A percentile compares a stretch with the other conserved stretches of the same genome.
Conservation (phyloP, 2,329 filamentous ascomycete genomes). For the Colletotrichum godetiae region DNA sequence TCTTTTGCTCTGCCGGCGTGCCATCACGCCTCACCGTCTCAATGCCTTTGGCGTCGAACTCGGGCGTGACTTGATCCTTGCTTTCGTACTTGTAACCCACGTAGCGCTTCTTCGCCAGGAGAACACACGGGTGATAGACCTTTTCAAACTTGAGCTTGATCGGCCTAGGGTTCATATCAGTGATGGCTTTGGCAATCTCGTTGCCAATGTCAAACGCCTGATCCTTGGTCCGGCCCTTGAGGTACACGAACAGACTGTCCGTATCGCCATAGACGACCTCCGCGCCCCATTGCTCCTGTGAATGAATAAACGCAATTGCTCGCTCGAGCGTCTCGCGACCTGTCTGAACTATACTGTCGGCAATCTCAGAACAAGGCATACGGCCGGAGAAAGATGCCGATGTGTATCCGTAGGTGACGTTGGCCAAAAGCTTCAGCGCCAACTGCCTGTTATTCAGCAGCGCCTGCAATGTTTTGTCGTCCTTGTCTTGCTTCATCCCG, state of each 20-base stretch:
- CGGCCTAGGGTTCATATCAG: conserved; percentile 88
- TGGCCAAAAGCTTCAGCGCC: conserved; percentile 95
- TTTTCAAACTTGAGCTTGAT: conserved; percentile 99
- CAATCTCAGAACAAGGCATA: conserved; percentile 98
- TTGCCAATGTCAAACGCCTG: conserved; percentile 93
- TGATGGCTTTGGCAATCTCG: conserved; percentile 90
- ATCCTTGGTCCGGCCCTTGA: conserved; percentile 87
- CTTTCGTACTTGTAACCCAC: conserved; percentile 97
- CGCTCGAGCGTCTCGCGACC: conserved; percentile 94
- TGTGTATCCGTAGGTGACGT: conserved; percentile 98
- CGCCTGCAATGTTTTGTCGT: conserved; percentile 86
- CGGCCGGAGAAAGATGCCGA: conserved; percentile 96
- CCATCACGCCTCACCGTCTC: conserved; percentile 96
- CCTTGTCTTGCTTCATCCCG: conserved; percentile 93
- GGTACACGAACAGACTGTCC: conserved; percentile 90
- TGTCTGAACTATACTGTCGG: conserved; percentile 97
- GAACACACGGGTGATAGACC: conserved; percentile 93
- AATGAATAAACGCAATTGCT: conserved; percentile 92
- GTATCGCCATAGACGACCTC: conserved; percentile 99
- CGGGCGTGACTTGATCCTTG: conserved; percentile 78
- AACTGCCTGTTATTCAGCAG: conserved; percentile 94
- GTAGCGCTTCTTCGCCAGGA: conserved; percentile 97
- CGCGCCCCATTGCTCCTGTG: conserved; percentile 86
- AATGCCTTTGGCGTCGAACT: conserved; percentile 98
- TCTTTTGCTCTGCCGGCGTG: conserved; percentile 94